Evolutionary conservation across 768 basidiomycete genomes (phyloP).

Genomic region (Boletellus emodensis): DNA sequence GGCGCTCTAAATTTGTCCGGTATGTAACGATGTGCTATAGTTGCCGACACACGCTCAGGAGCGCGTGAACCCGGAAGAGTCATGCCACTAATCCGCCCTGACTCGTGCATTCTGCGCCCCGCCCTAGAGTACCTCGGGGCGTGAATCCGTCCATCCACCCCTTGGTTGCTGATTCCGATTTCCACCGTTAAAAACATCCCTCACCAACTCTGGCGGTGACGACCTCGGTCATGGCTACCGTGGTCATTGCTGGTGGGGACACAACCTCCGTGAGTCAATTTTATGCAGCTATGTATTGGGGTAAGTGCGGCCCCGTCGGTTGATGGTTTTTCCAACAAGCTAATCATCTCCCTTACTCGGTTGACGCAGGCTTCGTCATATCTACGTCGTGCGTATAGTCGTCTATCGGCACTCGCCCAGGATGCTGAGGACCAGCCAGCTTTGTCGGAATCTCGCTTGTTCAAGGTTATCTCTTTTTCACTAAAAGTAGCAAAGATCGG

Average conservation of each 20-base stretch:
- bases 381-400: slow-evolving; percentile 11
- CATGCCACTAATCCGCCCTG: neutral
- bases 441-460: slow-evolving; percentile 20
- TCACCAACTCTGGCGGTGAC: neutral
- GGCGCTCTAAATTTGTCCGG: neutral
- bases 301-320: slow-evolving; percentile 1
- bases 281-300: slow-evolving; percentile 18
- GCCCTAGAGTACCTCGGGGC: neutral
- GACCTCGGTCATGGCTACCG: neutral
- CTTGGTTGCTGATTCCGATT: neutral
- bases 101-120: neutral
- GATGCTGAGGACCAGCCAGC: slow-evolving; percentile 1
- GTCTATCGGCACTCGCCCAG: neutral
- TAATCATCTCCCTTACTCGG: neutral
- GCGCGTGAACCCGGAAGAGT: slow-evolving; percentile 1
- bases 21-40: neutral
- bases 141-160: neutral
- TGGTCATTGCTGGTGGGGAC: slow-evolving; percentile 3
- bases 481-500: slow-evolving; percentile 10
- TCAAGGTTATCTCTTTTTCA: slow-evolving; percentile 20
- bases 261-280: slow-evolving; percentile 3
- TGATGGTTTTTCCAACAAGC: neutral
- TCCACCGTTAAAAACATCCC: neutral
- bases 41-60: neutral
- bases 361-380: slow-evolving; percentile 10